Evolutionary conservation across 768 basidiomycete genomes (phyloP), one percentile per base, ranked within the genome.

Genomic region (Chalciporus piperatus): DNA sequence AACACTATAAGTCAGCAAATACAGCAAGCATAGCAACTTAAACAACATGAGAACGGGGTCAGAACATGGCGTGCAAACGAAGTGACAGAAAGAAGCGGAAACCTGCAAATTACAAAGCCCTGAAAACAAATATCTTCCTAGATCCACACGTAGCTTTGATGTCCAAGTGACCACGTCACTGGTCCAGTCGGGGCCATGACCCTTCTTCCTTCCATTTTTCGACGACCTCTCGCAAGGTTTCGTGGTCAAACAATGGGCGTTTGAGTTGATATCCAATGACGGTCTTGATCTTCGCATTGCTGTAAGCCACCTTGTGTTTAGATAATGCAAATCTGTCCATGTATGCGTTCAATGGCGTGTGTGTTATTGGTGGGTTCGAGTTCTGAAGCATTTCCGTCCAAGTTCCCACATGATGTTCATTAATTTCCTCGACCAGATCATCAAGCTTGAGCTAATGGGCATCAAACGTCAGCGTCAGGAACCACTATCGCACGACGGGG

Each of bases 131-230:
- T 48, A 47, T 48, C 46, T 48, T 45, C 35, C 14, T 61, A 56
- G 47, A 61, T 61, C 41, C 50, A 47, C 35, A 37, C 35, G 35
- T 37, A 37, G 35, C 14, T 37, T n/a, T 33, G n/a, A 39, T 14
- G 20, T 22, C 20, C 20, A 43, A 13, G 3, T 37, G 32, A n/a
- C 17, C 35, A 33, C 22, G 10, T 65, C 41, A 56, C 11, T 52
- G 46, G 3, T 60, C 58, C 44, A 70, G 33, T 44, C 53, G 55
- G 12, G 69, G 68, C 68, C 68, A 69, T 0, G 69, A 52, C 37
- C 84, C 82, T 59, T 93, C 91, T 13, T 69, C 82, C 64, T 87
- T 89, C 83, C 87, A 92, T 65, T 87, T 86, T 60, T 87, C 84
- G 30, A 93, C 79, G 27, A 89, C 75, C 50, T 92, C 89, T 61